Conservation (phyloP, 345 rosid species). For the Angophora floribunda region DNA sequence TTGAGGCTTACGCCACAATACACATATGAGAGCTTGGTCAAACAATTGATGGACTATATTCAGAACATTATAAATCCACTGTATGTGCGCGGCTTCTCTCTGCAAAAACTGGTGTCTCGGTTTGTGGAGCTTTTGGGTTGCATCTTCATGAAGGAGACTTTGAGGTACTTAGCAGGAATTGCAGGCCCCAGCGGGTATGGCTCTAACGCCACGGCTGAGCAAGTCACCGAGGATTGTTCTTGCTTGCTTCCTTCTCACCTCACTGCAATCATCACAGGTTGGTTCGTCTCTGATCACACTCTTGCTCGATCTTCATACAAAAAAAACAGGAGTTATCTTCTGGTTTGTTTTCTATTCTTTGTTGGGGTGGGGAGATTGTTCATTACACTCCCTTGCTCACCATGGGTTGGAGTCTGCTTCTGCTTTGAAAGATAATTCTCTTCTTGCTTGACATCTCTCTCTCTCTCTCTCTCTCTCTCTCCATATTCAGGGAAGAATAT, state of each 20-base stretch:
- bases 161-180: slow-evolving; percentile 75
- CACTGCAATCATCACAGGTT: slow-evolving; percentile 70
- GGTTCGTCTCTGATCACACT: neutral
- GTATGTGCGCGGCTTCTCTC: slow-evolving; percentile 10
- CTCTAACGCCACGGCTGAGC: slow-evolving; percentile 84
- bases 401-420: neutral
- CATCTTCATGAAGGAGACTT: slow-evolving; percentile 62
- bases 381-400: neutral
- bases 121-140: slow-evolving; percentile 5
- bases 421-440: neutral
- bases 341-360: neutral
- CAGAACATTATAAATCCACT: slow-evolving; percentile 3
- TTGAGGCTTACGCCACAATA: neutral
- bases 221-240: slow-evolving; percentile 38
- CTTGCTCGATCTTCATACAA: neutral
- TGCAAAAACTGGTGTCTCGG: slow-evolving; percentile 5
- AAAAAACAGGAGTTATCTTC: neutral
- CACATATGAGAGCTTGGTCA: neutral
- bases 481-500: neutral
- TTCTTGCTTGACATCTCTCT: neutral
- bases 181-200: slow-evolving; percentile 98
- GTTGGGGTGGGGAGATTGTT: neutral
- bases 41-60: neutral
- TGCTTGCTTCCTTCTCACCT: slow-evolving; percentile 13
- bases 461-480: neutral